These are phyloP conservation scores for Trebouxia sp. DNA, from an alignment of 139 green algal genomes.

Conservation along the genomic window DNA sequence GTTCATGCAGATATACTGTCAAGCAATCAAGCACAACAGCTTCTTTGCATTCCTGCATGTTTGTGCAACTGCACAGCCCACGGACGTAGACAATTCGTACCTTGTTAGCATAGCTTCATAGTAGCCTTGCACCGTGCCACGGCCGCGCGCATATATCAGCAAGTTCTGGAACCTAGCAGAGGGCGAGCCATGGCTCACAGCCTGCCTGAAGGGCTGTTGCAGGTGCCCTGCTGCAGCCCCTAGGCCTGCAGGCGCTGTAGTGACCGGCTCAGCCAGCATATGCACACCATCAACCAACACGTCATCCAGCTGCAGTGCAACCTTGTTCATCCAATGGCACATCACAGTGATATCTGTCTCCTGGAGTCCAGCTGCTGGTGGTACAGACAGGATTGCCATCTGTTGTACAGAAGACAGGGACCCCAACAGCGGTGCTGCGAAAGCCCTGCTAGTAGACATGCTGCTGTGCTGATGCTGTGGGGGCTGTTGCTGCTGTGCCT, in stretches of 20 bases:
- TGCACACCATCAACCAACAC: constrained; percentile 11
- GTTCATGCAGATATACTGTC: too few relatives aligned
- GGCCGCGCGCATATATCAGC: constrained; percentile 24
- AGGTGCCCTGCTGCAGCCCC: too few relatives aligned
- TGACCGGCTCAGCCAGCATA: constrained; percentile 6
- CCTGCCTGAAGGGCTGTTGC: neutral
- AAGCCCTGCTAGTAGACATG: neutral
- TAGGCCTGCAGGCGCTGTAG: constrained; percentile 2
- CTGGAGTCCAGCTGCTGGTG: neutral
- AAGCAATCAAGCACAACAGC: too few relatives aligned
- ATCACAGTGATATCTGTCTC: constrained; percentile 14
- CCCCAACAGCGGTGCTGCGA: neutral
- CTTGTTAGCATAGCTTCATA: constrained; percentile 31
- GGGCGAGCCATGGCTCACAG: neutral
- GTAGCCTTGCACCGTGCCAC: constrained; percentile 7
- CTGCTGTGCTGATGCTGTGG: neutral
- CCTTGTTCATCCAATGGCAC: constrained; percentile 30
- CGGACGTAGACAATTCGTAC: too few relatives aligned
- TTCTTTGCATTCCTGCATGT: too few relatives aligned
- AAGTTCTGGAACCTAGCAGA: constrained; percentile 29
- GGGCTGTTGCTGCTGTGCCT: too few relatives aligned
- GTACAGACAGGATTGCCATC: neutral
- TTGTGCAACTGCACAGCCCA: too few relatives aligned
- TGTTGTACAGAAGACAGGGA: neutral
- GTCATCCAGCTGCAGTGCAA: constrained; percentile 24